Evolutionary conservation across 2,329 filamentous ascomycete species (phyloP).

Genomic region (Clonostachys byssicola): DNA sequence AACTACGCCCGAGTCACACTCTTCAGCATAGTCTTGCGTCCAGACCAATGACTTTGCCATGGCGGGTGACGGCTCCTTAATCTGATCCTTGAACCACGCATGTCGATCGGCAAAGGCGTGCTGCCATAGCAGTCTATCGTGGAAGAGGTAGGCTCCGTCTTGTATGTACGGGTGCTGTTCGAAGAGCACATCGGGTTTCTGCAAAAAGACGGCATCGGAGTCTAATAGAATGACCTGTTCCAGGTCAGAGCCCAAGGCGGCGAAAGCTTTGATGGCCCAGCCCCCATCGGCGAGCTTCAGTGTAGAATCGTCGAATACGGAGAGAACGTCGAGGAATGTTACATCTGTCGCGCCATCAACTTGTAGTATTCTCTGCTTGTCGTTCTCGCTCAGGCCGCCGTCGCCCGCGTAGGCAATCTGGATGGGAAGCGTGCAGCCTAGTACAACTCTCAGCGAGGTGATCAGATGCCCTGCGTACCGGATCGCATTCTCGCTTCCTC

Average conservation of each 20-base stretch:
- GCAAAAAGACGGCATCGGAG: slow-evolving; percentile 31
- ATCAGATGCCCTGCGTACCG: slow-evolving; percentile 28
- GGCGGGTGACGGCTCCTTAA: slow-evolving; percentile 23
- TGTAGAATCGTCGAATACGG: slow-evolving; percentile 22
- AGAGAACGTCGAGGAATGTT: slow-evolving; percentile 23
- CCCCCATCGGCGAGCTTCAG: slow-evolving; percentile 19
- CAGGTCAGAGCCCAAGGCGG: slow-evolving; percentile 25
- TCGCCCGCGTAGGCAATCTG: slow-evolving; percentile 30
- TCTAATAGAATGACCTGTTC: slow-evolving; percentile 31
- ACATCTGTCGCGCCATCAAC: slow-evolving; percentile 12
- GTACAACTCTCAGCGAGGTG: slow-evolving; percentile 18
- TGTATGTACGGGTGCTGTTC: slow-evolving; percentile 19
- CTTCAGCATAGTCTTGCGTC: slow-evolving; percentile 32
- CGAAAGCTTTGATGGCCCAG: slow-evolving; percentile 37
- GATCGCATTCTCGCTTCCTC: slow-evolving; percentile 15
- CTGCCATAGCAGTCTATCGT: slow-evolving; percentile 34
- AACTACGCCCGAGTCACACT: slow-evolving; percentile 34
- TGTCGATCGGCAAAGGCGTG: slow-evolving; percentile 23
- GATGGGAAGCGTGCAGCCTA: slow-evolving; percentile 23
- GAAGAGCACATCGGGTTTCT: slow-evolving; percentile 24
- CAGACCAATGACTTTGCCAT: slow-evolving; percentile 28
- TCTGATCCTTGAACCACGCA: slow-evolving; percentile 29
- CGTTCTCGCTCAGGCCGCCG: slow-evolving; percentile 14
- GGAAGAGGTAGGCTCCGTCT: slow-evolving; percentile 29
- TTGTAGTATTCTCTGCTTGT: slow-evolving; percentile 13